Evolutionary conservation across 2,329 filamentous ascomycete genomes (phyloP).

Genomic region (Aspergillus pseudoglaucus): DNA sequence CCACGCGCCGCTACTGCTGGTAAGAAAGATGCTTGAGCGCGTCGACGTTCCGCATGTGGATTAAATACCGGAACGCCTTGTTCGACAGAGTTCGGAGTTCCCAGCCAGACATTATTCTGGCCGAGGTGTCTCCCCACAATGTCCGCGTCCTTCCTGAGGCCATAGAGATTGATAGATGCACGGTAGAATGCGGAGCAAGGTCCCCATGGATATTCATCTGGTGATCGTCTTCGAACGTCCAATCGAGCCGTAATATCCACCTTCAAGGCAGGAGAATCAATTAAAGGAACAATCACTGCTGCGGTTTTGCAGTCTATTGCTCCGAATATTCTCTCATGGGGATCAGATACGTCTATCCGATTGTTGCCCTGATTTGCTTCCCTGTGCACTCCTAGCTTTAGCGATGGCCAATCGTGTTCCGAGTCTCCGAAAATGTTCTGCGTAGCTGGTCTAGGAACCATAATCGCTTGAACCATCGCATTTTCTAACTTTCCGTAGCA

Average conservation of each 20-base stretch:
- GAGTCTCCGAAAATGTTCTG: slow-evolving; percentile 51
- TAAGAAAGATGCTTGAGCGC: slow-evolving; percentile 28
- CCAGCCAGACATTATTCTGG: slow-evolving; percentile 61
- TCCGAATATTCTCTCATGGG: slow-evolving; percentile 65
- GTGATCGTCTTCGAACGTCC: slow-evolving; percentile 56
- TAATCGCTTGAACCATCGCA: slow-evolving; percentile 59
- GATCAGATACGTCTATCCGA: slow-evolving; percentile 66
- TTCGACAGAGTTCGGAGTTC: slow-evolving; percentile 59
- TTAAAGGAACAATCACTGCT: slow-evolving; percentile 60
- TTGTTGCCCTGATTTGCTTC: slow-evolving; percentile 47
- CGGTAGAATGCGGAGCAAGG: slow-evolving; percentile 55
- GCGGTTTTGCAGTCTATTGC: slow-evolving; percentile 64
- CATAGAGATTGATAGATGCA: slow-evolving; percentile 72
- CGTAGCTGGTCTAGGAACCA: slow-evolving; percentile 62
- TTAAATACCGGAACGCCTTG: slow-evolving; percentile 67
- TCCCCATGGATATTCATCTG: slow-evolving; percentile 59
- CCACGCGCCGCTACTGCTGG: slow-evolving; percentile 18
- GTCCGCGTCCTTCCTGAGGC: slow-evolving; percentile 59
- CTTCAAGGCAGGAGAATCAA: slow-evolving; percentile 59
- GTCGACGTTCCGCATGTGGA: slow-evolving; percentile 57
- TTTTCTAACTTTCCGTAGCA: slow-evolving; percentile 73
- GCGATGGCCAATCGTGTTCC: slow-evolving; percentile 58
- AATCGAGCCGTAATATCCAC: slow-evolving; percentile 70
- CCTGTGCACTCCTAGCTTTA: slow-evolving; percentile 65
- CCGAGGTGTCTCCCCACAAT: slow-evolving; percentile 63